Conservation (phyloP, 2,329 filamentous ascomycete species). For the Gremmenia infestans region DNA sequence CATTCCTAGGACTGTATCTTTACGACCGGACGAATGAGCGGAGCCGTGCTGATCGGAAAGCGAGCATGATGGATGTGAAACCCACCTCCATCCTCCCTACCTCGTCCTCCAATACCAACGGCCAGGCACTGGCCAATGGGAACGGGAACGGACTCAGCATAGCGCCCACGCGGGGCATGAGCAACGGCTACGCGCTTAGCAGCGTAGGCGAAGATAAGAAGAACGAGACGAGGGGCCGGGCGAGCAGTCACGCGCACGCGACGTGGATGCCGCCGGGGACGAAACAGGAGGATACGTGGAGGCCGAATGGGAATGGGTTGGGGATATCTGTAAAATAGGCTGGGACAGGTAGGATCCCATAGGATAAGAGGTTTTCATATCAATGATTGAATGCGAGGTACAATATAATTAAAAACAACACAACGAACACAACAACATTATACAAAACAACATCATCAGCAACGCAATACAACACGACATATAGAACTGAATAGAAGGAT, state of each 20-base stretch:
- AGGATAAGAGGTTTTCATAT: background rate
- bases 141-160: conserved; percentile 18
- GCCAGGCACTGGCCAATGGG: conserved; percentile 20
- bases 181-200: conserved; percentile 41
- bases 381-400: no score
- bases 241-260: conserved; percentile 42
- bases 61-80: conserved; percentile 56
- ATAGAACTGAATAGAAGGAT: no score
- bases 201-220: conserved; percentile 30
- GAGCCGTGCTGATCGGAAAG: conserved; percentile 80
- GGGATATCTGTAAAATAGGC: background rate
- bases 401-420: no score
- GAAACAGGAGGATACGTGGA: conserved; percentile 83
- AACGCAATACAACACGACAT: no score
- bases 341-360: background rate
- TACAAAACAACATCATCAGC: no score
- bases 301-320: conserved; percentile 22
- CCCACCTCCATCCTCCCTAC: conserved; percentile 28
- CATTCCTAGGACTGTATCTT: conserved; percentile 87
- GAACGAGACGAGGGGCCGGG: conserved; percentile 40
- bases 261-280: conserved; percentile 75
- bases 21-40: conserved; percentile 91
- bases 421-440: no score
- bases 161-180: conserved; percentile 38
- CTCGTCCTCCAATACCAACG: conserved; percentile 10